Evolutionary conservation across 371 early-diverging fungal genomes (phyloP).

Genomic region (Phascolomyces articulosus): DNA sequence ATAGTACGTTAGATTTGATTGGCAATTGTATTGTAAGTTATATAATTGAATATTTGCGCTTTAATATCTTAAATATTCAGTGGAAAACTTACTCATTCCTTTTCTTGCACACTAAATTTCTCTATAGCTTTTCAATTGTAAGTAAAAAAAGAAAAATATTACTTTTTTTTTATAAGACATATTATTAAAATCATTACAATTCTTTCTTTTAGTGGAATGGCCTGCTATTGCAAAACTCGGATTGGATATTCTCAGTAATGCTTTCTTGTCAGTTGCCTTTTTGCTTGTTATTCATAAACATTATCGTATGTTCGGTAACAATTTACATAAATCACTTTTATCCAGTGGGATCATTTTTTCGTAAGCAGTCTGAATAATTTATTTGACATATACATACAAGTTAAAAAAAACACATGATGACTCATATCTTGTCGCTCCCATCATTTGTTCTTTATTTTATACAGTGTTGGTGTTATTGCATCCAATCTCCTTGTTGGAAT

Average conservation of each 20-base stretch:
- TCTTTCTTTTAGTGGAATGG: conserved; percentile 39
- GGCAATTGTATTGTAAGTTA: conserved; percentile 44
- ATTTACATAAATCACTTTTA: conserved; percentile 36
- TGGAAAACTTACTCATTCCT: too few species aligned
- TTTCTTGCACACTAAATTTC: too few species aligned
- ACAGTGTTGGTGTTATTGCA: conserved; percentile 43
- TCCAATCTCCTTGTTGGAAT: conserved; percentile 42
- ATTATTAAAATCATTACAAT: too few species aligned
- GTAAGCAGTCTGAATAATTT: conserved; percentile 22
- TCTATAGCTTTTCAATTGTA: conserved; percentile 38
- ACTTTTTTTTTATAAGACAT: too few species aligned
- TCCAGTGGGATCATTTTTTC: conserved; percentile 44
- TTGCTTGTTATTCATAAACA: conserved; percentile 40
- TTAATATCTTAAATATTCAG: too few species aligned
- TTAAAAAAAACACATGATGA: too few species aligned
- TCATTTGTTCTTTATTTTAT: not conserved
- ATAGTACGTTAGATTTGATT: conserved; percentile 31
- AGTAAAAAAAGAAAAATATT: not conserved
- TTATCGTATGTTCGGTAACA: conserved; percentile 39
- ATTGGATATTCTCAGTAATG: conserved; percentile 44
- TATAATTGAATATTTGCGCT: too few species aligned
- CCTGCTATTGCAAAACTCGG: conserved; percentile 50
- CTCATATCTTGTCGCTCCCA: too few species aligned
- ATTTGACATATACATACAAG: too few species aligned
- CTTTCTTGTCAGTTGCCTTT: conserved; percentile 43